Conservation (phyloP, 805 yeast genomes). For the Wickerhamomyces sydowiorum region DNA sequence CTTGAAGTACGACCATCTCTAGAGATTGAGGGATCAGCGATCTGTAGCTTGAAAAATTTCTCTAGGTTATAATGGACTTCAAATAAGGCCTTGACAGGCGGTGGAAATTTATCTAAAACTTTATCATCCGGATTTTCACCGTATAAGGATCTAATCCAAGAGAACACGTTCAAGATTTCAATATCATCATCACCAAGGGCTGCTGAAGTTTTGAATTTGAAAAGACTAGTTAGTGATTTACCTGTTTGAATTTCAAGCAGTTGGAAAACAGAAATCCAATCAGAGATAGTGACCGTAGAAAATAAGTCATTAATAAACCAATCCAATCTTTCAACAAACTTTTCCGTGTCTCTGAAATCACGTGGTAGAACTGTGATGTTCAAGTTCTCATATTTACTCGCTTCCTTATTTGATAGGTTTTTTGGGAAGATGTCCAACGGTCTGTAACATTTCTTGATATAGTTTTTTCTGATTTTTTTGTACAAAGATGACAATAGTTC, state of each 20-base stretch:
- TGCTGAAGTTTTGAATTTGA: constrained; percentile 38
- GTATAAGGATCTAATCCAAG: constrained; percentile 58
- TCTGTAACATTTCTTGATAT: constrained; percentile 64
- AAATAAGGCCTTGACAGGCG: constrained; percentile 59
- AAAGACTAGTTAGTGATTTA: constrained; percentile 49
- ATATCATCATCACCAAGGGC: constrained; percentile 47
- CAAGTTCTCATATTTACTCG: constrained; percentile 1
- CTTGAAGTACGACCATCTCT: constrained; percentile 56
- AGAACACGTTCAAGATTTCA: constrained; percentile 60
- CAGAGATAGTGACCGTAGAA: constrained; percentile 51
- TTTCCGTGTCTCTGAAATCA: constrained; percentile 46
- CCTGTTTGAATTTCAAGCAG: constrained; percentile 64
- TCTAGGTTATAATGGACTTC: constrained; percentile 64
- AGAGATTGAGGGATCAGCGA: constrained; percentile 56
- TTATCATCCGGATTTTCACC: constrained; percentile 37
- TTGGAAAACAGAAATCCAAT: constrained; percentile 78
- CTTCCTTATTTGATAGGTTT: constrained; percentile 1
- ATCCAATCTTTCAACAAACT: constrained; percentile 61
- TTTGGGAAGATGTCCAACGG: constrained; percentile 34
- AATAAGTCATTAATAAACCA: constrained; percentile 52
- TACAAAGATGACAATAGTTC: constrained; percentile 37
- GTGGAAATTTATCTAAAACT: constrained; percentile 52
- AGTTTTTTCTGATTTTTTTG: constrained; percentile 60
- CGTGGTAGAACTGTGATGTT: constrained; percentile 16
- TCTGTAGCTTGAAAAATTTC: constrained; percentile 54